A percentile compares a stretch with the other conserved stretches of the same genome.
phyloP scores from a whole-genome alignment of 306 rosid species.

The Rosa persica region DNA sequence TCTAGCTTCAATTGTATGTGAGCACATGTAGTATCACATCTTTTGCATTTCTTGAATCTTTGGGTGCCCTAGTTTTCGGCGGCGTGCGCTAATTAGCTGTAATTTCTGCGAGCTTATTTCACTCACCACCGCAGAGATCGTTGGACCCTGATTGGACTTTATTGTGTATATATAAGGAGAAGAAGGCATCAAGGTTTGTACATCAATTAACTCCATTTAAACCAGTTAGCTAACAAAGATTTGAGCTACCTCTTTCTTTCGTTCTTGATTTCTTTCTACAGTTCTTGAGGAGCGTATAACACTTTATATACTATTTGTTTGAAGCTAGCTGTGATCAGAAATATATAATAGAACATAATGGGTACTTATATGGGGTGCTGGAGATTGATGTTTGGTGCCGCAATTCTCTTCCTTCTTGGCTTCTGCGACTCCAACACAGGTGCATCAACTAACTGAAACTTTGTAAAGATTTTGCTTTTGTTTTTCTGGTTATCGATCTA shows the following conservation, averaged over 20 bases:
- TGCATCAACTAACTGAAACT: constrained; percentile 7
- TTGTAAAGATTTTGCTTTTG: neutral
- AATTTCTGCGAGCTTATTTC: neutral
- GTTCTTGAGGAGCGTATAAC: neutral
- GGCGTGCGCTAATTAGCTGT: neutral
- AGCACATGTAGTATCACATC: neutral
- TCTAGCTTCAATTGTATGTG: neutral
- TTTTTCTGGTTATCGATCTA: neutral
- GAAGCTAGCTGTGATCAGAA: neutral
- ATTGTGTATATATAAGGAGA: neutral
- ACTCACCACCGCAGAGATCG: constrained; percentile 1
- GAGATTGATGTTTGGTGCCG: constrained; percentile 38
- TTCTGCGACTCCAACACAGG: constrained; percentile 44
- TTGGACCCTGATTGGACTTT: neutral
- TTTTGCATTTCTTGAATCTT: constrained; percentile 25
- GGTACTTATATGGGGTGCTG: constrained; percentile 30
- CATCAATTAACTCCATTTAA: neutral
- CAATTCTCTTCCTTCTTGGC: constrained; percentile 38
- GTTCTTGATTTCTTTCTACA: neutral
- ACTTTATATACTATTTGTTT: neutral
- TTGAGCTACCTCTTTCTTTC: neutral
- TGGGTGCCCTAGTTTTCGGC: neutral
- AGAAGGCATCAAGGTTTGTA: neutral
- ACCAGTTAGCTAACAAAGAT: neutral
- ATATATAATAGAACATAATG: constrained; percentile 12